Evolutionary conservation across 2,329 filamentous ascomycete genomes (phyloP), one percentile per base, ranked within the genome.

Genomic region (Talaromyces sp.): DNA sequence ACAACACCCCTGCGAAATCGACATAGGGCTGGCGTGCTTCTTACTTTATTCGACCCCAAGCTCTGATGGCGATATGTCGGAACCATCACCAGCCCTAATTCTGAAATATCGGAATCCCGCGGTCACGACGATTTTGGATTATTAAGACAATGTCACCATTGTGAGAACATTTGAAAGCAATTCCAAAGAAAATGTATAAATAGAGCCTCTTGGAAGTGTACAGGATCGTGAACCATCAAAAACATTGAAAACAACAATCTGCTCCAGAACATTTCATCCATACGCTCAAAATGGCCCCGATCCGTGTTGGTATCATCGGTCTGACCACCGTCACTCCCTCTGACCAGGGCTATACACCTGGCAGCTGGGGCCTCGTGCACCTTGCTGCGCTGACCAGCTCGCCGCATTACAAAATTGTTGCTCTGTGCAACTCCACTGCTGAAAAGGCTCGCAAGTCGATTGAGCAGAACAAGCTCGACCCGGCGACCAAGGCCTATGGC

Each of bases 401-500:
- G 16, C 61, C 57, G 2, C 56, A 62, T 23, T 62, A 62, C 61
- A 56, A 57, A n/a, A 56, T 62, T 34, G 57, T 59, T 18, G 61
- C 61, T 4, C 42, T 62, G 9, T 59, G 56, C 52, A 62, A 62
- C 28, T 62, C 61, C 10, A 59, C 61, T 4, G 52, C 44, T 9
- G 57, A 62, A 47, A 59, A 59, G 28, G 56, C 61, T 1, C 51
- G 53, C 23, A 62, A 62, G 52, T 59, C 61, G 10, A 62, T 62
- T 16, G 33, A 59, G 16, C 44, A 56, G n/a, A 23, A 62, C 34
- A 62, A 62, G 31, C 61, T 62, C 28, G 42, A 56, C 31, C 56
- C 61, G n/a, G 14, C 33, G 51, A 62, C 61, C 2, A 62, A 59
- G 28, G 61, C 61, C 28, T 62, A 62, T 28, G 56, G 61, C 36